Base-by-base conservation (phyloP, 306 rosid genomes). In the Potentilla sterilis region DNA sequence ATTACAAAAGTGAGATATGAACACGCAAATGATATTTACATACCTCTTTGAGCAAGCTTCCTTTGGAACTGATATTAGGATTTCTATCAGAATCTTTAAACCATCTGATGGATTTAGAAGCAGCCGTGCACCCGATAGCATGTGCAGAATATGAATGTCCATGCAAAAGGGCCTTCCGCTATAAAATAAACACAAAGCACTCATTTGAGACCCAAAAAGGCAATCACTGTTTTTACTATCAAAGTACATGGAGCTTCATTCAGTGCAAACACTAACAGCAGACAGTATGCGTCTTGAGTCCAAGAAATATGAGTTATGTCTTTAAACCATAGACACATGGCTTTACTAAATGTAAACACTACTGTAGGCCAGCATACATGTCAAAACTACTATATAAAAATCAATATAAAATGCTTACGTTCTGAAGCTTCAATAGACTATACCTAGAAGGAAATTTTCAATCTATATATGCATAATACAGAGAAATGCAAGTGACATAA, bases 131-230 rank as follows among this genome's bases (percentile, higher is more conserved):
- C 67, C 98, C 98, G 82, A 95, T 80, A 55, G 96, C 96, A 86
- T 95, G 98, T 69, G 91, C 98, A 54, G 97, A 21, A 78, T 92
- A 95, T 61, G 97, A 95, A 81, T 95, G 98, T 40, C 98, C 98
- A 54, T 95, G 98, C 87, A 95, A 81, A 72, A 95, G 98, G 65
- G 98, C 98, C 80, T 77, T 85, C 74, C 87, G 92, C 98, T 92
- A 47, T 61, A 84, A 81, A 69, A 82, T 84, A 57, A 82, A 79
- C 51, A 79, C 72, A 75, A 74, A 69, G 74, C 41, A 80, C 68
- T 47, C 32, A 5, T 61, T 61, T 61, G 41, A 61, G 67, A 12
- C 19, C 7, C 32, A 61, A 13, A 32, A 32, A 0, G 67, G 67
- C n/a, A 59, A 28, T 63, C n/a, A 63, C 22, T 2, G 38, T 2